Conservation (phyloP, 257 asterid genomes). For the Paraleonurus japonicus region DNA sequence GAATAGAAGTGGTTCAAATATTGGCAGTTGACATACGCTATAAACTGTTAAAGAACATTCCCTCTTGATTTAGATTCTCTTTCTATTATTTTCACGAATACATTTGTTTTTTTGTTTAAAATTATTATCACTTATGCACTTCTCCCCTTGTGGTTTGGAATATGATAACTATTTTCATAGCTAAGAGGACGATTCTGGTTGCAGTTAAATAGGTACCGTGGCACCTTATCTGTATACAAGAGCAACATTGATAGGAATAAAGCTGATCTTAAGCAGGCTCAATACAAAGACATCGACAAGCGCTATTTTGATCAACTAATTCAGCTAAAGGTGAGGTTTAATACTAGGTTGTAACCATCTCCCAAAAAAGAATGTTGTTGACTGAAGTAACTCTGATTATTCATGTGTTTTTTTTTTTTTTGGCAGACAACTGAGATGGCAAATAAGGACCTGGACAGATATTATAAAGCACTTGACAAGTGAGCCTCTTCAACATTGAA, state of each 20-base stretch:
- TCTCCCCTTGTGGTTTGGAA: conserved; percentile 9
- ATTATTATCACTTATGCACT: conserved; percentile 3
- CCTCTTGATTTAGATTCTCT: background rate
- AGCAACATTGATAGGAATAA: conserved; percentile 74
- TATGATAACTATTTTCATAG: conserved; percentile 7
- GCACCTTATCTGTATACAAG: conserved; percentile 79
- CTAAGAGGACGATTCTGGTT: conserved; percentile 28
- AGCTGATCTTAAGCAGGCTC: conserved; percentile 85
- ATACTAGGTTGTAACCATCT: conserved; percentile 5
- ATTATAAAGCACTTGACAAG: conserved; percentile 95
- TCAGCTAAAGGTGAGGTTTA: conserved; percentile 78
- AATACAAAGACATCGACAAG: conserved; percentile 93
- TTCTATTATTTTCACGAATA: conserved; percentile 8
- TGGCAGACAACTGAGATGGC: conserved; percentile 99
- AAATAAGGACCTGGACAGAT: conserved; percentile 96
- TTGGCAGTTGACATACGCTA: background rate
- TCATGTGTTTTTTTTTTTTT: conserved; percentile 12
- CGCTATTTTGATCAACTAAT: conserved; percentile 94
- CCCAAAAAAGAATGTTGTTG: background rate
- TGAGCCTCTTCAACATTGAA: conserved; percentile 42
- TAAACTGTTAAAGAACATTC: background rate
- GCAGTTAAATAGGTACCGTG: conserved; percentile 77
- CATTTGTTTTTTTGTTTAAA: background rate
- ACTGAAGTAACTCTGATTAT: conserved; percentile 9
- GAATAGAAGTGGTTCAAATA: background rate